These are phyloP conservation scores for Periconia digitata DNA, from an alignment of 2,329 filamentous ascomycete genomes.

Conservation along the genomic window DNA sequence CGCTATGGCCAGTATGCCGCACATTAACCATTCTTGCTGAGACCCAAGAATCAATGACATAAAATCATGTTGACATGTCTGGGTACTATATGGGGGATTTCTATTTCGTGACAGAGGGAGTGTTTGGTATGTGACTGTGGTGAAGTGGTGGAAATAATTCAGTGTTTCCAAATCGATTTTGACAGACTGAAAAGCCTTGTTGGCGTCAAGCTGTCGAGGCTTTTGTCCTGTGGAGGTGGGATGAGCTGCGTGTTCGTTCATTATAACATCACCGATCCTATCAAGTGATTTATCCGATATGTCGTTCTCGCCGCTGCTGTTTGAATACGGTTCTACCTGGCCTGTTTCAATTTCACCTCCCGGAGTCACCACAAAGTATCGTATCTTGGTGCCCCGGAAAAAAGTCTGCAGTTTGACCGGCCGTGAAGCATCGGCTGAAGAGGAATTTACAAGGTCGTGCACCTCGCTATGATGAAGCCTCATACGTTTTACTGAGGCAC, in stretches of 20 bases:
- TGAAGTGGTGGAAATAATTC: constrained; percentile 31
- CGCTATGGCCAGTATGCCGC: neutral
- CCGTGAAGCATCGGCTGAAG: constrained; percentile 8
- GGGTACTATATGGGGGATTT: neutral
- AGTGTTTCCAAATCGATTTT: constrained; percentile 22
- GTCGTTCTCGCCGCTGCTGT: no score
- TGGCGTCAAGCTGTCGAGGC: neutral
- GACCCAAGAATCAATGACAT: neutral
- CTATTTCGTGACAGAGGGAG: constrained; percentile 10
- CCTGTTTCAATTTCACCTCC: neutral
- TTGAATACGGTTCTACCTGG: neutral
- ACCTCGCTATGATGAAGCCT: constrained; percentile 33
- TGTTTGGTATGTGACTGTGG: constrained; percentile 15
- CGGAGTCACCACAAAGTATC: constrained; percentile 41
- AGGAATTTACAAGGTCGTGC: constrained; percentile 18
- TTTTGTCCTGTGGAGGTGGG: no score
- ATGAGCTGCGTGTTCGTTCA: no score
- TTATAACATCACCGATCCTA: no score
- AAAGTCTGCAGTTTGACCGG: constrained; percentile 40
- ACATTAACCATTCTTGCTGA: neutral
- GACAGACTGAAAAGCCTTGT: neutral
- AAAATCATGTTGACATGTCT: neutral
- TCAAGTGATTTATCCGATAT: no score
- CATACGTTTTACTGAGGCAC: constrained; percentile 41
- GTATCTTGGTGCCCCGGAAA: constrained; percentile 42